Evolutionary conservation across 495 filamentous ascomycete species (phyloP), one percentile per base, ranked within the genome.

Genomic region (Podospora fimiseda): DNA sequence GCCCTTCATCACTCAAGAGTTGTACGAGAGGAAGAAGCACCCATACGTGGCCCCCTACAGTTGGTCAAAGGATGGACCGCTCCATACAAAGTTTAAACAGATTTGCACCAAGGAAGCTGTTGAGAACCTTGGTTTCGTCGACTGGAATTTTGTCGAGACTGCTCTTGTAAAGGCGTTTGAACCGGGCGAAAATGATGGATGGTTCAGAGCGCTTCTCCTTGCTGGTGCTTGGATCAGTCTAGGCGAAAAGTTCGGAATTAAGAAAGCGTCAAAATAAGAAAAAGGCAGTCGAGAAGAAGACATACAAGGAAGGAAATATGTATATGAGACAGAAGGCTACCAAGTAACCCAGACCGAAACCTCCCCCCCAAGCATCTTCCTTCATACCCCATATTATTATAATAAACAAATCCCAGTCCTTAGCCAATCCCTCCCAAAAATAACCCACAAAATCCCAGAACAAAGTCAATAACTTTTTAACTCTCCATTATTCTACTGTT

Each of bases 1-100:
- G 52, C 75, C 75, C 1, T 79, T 72, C 52, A 62, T 81, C 48
- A 79, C 76, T 0, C 59, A 73, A 19, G 75, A 81, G 60, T 52
- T 80, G 8, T 77, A 76, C 51, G 59, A 63, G 23, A 56, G 74
- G 13, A 66, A 52, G 56, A 79, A 80, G 60, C 64, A 77, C 46
- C 68, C 73, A 2, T 78, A 70, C 50, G 19, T 64, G 15, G 74
- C 69, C 7, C 74, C 74, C 0, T 56, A 20, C 23, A 47, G 14
- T 22, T 56, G 53, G 44, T 50, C 50, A 15, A 47, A 45, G 22
- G 50, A 53, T 5, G 74, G 74, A 9, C 67, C 74, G 6, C 30
- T 79, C 19, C 63, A 75, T 47, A 38, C 50, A n/a, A 50, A 66
- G 39, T 52, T 76, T 15, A 23, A 37, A 21, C 45, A 57, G 16